Evolutionary conservation across 441 rosid species (phyloP), one percentile per base, ranked within the genome.

Genomic region (Syzygium malaccense): DNA sequence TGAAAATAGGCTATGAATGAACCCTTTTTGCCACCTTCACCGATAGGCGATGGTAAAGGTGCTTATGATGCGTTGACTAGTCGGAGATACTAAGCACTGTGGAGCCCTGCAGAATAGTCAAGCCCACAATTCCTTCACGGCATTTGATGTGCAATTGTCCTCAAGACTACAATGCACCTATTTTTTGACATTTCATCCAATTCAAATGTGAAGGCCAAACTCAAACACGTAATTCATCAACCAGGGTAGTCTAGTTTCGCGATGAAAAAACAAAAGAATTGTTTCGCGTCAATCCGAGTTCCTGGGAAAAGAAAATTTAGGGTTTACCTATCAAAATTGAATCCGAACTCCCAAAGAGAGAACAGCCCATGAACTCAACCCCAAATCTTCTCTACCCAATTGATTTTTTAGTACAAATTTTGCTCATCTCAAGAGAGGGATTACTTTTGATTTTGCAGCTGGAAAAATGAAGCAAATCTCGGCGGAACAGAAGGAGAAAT

Each of bases 271-370:
- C 14, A 5, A 20, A 20, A 37, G 80, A 33, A 20, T 37, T 15
- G 45, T 11, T 15, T 33, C 28, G 1, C 14, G 9, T 5, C 26
- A 8, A 33, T 33, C 26, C 0, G 8, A 37, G 26, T 10, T 64
- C 37, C 15, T 0, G 1, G 1, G 26, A 2, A 8, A 68, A 33
- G 17, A 15, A 1, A 4, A 9, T 18, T 2, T 3, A 10, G 1
- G 0, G 28, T 4, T 19, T 68, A 37, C 26, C 79, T 19, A 7
- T 33, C 48, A 3, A 68, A 3, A 33, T 68, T 33, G 79, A 33
- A 68, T 33, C 2, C 1, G 1, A 33, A 37, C 14, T 33, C 49
- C 15, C 80, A 5, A 10, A 33, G 48, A 33, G 14, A 66, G 14
- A 68, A 64, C 30, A 33, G 5, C 4, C 4, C 80, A 5, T 0